Percentiles rank a stretch among this genome's conserved stretches.
These are phyloP conservation scores for Rosa rugosa DNA, from an alignment of 306 rosid species.

Conservation along the genomic window DNA sequence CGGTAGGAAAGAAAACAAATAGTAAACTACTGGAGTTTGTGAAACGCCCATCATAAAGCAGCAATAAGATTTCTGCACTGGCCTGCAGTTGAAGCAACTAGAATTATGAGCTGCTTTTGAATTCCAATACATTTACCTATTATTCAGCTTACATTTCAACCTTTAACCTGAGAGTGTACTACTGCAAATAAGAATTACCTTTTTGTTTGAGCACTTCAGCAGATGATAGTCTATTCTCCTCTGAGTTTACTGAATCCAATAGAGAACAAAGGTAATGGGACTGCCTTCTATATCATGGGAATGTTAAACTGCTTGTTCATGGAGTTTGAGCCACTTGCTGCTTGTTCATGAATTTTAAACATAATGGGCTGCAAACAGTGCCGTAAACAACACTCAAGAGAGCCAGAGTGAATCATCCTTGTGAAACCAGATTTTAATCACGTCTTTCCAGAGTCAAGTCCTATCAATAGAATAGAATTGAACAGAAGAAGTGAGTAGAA, in stretches of 20 bases:
- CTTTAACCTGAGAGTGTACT: not conserved
- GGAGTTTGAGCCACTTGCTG: not conserved
- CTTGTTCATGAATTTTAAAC: not conserved
- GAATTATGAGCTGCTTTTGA: not conserved
- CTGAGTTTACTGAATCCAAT: not conserved
- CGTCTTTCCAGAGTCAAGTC: not conserved
- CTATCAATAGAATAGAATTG: not conserved
- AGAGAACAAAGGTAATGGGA: not conserved
- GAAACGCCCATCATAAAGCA: not conserved
- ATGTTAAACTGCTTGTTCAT: not conserved
- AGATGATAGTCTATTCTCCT: not conserved
- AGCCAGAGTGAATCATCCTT: not conserved
- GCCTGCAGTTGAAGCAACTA: conserved; percentile 17
- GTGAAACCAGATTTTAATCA: not conserved
- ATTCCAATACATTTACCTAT: conserved; percentile 3
- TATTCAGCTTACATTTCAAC: not conserved
- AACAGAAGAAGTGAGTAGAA: not conserved
- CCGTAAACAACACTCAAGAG: not conserved
- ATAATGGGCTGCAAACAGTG: not conserved
- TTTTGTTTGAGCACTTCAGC: not conserved
- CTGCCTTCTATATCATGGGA: not conserved
- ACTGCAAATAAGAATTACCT: not conserved
- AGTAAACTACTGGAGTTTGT: not conserved
- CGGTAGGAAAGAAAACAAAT: too few relatives aligned
- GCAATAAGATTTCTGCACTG: not conserved